These are phyloP conservation scores for Chiua sp. DNA, from an alignment of 1,284 basidiomycete genomes.

Conservation along the genomic window DNA sequence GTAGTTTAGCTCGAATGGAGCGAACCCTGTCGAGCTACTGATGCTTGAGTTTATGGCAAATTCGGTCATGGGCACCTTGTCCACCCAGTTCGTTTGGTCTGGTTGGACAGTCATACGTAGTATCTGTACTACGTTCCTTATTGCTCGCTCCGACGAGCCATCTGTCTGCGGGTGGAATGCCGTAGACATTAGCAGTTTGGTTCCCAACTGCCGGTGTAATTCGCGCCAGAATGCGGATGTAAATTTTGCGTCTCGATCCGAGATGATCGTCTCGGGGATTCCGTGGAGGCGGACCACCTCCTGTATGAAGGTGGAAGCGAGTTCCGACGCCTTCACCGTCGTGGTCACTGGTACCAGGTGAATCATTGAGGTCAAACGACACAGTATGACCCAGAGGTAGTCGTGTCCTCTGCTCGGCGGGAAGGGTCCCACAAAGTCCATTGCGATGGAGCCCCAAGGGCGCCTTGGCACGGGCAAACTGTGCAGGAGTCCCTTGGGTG, in stretches of 20 bases:
- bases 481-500: not conserved
- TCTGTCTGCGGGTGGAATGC: too few species aligned
- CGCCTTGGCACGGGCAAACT: not conserved
- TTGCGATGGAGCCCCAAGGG: not conserved
- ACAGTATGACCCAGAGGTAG: conserved; percentile 37
- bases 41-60: not conserved
- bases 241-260: not conserved
- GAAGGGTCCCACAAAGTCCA: not conserved
- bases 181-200: too few species aligned
- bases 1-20: not conserved
- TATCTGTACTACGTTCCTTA: too few species aligned
- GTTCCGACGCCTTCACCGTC: conserved; percentile 26
- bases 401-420: too few species aligned
- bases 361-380: conserved; percentile 38
- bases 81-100: too few species aligned
- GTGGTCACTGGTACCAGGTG: conserved; percentile 30
- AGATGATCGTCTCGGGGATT: too few species aligned
- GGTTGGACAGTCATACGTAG: too few species aligned
- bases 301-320: conserved; percentile 28
- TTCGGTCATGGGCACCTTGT: not conserved
- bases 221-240: conserved; percentile 9
- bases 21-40: not conserved
- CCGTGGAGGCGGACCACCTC: conserved; percentile 25
- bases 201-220: not conserved
- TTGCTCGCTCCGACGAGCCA: too few species aligned